Evolutionary conservation across 2,329 filamentous ascomycete genomes (phyloP), one percentile per base, ranked within the genome.

Genomic region (Xylariaceae sp.): DNA sequence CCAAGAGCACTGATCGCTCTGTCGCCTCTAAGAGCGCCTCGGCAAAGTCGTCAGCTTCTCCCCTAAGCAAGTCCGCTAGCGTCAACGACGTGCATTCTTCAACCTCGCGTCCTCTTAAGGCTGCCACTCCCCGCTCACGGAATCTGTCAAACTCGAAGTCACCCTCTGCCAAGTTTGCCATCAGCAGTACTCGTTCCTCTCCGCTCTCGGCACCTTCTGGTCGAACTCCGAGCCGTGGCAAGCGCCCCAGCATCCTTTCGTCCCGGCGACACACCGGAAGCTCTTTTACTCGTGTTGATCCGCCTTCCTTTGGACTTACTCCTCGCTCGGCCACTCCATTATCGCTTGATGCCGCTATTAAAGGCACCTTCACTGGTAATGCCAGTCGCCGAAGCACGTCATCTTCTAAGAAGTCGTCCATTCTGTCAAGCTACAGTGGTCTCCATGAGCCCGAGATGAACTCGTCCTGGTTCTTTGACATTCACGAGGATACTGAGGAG

Each of bases 401-500:
- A 2, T 58, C 58, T 1, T 53, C 55, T 8, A 56, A 58, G 35
- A 65, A 61, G 23, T 62, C 65, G 11, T 64, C 71, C 4, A 62
- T 71, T 47, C 64, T 71, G 56, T 70, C 68, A 58, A 67, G 72
- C 53, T 60, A 71, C 65, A 59, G 65, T 56, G 67, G 69, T 50
- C 70, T 82, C 42, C 64, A 74, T 48, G 77, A 78, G 61, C 70
- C 78, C 18, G 78, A 82, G 56, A 73, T 81, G 67, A 83, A 88
- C 70, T 80, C 84, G 39, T 81, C 81, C 59, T 97, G 92, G 92
- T 88, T 88, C 78, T 97, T 99, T 71, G 89, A 93, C 60, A 97
- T 99, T 69, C 88, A 97, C 72, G 90, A 96, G 72, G 93, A 99
- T 73, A 91, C 90, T 0, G 84, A 88, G 6, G 90, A 96, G 72